These are phyloP conservation scores for Glarea lozoyensis DNA, from an alignment of 495 filamentous ascomycete genomes.

Conservation along the genomic window DNA sequence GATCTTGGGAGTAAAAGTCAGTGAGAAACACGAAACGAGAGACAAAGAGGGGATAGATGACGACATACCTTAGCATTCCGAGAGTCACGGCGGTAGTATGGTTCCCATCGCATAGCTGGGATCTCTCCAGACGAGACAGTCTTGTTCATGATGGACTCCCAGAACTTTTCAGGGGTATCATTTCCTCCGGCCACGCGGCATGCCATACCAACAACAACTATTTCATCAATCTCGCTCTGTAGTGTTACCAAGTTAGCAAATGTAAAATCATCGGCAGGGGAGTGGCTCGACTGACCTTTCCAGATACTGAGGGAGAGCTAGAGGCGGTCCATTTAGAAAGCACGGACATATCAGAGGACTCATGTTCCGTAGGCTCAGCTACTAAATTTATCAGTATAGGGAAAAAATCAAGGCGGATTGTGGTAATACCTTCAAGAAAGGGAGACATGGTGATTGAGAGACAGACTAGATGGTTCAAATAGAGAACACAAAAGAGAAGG, in stretches of 20 bases:
- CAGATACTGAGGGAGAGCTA: not conserved
- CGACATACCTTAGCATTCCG: not conserved
- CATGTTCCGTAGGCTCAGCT: constrained; percentile 22
- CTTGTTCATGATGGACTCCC: constrained; percentile 43
- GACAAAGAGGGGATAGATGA: too few species aligned
- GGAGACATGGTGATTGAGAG: too few species aligned
- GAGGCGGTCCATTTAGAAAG: not conserved
- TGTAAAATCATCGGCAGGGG: not conserved
- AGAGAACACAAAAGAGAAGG: too few species aligned
- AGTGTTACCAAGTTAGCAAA: not conserved
- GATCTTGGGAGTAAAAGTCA: too few species aligned
- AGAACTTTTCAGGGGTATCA: constrained; percentile 39
- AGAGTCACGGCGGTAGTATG: not conserved
- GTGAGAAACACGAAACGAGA: too few species aligned
- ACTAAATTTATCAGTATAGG: too few species aligned
- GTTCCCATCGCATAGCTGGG: constrained; percentile 25
- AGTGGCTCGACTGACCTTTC: not conserved
- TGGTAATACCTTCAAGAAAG: too few species aligned
- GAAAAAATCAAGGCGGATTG: too few species aligned
- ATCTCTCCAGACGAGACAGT: constrained; percentile 29
- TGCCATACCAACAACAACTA: constrained; percentile 51
- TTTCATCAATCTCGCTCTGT: constrained; percentile 10
- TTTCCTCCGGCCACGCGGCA: constrained; percentile 50
- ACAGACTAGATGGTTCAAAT: too few species aligned
- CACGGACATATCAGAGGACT: constrained; percentile 21